Base-by-base conservation (phyloP, 306 rosid genomes). In the Sesbania bispinosa region DNA sequence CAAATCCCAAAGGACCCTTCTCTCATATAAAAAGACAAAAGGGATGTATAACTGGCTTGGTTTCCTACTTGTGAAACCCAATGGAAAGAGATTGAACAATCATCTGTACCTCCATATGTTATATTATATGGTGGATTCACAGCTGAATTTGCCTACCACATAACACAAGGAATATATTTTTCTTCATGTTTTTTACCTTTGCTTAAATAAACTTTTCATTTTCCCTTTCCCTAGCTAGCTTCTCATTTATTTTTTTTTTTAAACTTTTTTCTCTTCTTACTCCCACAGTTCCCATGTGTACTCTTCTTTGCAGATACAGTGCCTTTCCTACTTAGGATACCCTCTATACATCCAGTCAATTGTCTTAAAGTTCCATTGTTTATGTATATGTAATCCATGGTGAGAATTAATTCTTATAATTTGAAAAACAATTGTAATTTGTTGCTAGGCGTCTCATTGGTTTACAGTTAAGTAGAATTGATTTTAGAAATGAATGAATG, bases 61-160 rank as follows among this genome's bases (percentile, higher is more conserved):
- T 76, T 80, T 76, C 77, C 79, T 52, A 68, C 77, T 46, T 79
- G 57, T 70, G 74, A 59, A 83, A 81, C 84, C 82, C 80, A 50
- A 76, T 55, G 71, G 70, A 63, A 75, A 50, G 67, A 38, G 63
- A 67, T 66, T 65, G 58, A 67, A 55, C 15, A 30, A 58, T 43
- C 67, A 59, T 29, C 29, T 6, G 47, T 48, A 60, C 71, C n/a
- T n/a, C n/a, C n/a, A n/a, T n/a, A n/a, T n/a, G n/a, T n/a, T n/a
- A n/a, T n/a, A n/a, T n/a, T 39, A 10, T 11, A 46, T 50, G 71
- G 62, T 74, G 59, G 61, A 46, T 71, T 69, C 85, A 66, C 79
- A 32, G 81, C 75, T 76, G 35, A 64, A 79, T 58, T 27, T 46
- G 16, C 29, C 24, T 10, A 47, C 4, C 36, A 43, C 15, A 24